Percentiles rank a stretch among this genome's conserved stretches.
Evolutionary conservation across 768 basidiomycete genomes (phyloP).

Genomic region (Lactarius sanguifluus): DNA sequence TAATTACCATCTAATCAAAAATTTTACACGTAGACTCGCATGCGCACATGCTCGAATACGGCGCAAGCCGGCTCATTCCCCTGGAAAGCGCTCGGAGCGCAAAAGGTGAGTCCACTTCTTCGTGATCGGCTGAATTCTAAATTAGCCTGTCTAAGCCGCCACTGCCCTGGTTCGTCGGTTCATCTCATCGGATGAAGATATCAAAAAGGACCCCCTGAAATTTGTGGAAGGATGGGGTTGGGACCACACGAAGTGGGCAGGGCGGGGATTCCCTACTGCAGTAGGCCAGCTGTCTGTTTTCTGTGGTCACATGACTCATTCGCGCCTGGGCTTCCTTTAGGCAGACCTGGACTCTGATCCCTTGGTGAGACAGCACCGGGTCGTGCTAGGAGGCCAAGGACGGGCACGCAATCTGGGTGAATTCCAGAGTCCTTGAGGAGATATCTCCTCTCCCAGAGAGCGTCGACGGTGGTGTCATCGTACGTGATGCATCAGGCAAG

Average conservation of each 20-base stretch:
- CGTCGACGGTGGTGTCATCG: conserved; percentile 79
- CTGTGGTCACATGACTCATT: conserved; percentile 1
- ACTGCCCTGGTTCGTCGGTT: conserved; percentile 59
- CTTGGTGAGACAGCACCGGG: conserved; percentile 62
- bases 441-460: conserved; percentile 63
- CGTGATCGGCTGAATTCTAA: conserved; percentile 9
- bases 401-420: conserved; percentile 88
- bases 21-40: conserved; percentile 60
- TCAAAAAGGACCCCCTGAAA: conserved; percentile 54
- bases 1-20: conserved; percentile 27
- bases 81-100: conserved; percentile 61
- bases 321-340: conserved; percentile 39
- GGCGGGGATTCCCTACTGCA: conserved; percentile 61
- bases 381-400: conserved; percentile 85
- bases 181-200: conserved; percentile 56
- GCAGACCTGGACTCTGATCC: conserved; percentile 71
- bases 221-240: conserved; percentile 84
- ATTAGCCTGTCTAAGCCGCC: conserved; percentile 47
- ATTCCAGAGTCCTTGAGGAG: conserved; percentile 53
- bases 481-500: conserved; percentile 61
- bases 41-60: conserved; percentile 77
- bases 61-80: conserved; percentile 60
- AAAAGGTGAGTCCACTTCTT: conserved; percentile 43
- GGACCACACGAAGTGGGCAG: conserved; percentile 83
- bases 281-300: conserved; percentile 42